Percentiles rank a stretch among this genome's conserved stretches.
phyloP scores from a whole-genome alignment of 495 filamentous ascomycete species.

The Pyrenula aspistea region DNA sequence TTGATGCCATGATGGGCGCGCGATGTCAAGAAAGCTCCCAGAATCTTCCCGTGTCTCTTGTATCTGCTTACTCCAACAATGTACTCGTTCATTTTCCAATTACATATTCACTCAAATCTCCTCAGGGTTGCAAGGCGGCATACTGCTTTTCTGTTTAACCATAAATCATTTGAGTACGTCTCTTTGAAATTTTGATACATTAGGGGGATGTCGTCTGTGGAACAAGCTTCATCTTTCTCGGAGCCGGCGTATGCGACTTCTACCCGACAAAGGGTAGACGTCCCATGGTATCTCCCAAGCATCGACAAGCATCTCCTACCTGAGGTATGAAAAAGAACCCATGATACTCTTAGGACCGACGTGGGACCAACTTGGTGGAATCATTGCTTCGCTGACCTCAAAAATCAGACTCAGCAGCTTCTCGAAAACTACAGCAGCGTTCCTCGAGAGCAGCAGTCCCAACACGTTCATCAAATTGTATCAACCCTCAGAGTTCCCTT shows the following conservation, averaged over 20 bases:
- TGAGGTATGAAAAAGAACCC: conserved; percentile 1
- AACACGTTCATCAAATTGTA: conserved; percentile 4
- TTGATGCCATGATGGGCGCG: too few relatives aligned
- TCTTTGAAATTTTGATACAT: too few relatives aligned
- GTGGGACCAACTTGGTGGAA: too few relatives aligned
- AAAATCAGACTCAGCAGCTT: conserved; percentile 8
- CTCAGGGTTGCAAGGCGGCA: too few relatives aligned
- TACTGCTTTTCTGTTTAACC: too few relatives aligned
- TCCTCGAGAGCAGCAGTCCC: conserved; percentile 6
- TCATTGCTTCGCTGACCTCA: conserved; percentile 8
- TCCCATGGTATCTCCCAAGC: conserved; percentile 2
- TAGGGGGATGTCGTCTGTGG: conserved; percentile 1
- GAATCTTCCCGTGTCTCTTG: too few relatives aligned
- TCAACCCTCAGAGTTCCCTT: not conserved
- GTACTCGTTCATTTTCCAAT: too few relatives aligned
- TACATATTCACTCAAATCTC: too few relatives aligned
- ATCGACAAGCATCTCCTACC: conserved; percentile 4
- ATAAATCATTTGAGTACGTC: too few relatives aligned
- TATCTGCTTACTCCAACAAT: too few relatives aligned
- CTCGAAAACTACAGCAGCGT: conserved; percentile 15
- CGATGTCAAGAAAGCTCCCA: too few relatives aligned
- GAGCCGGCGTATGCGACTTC: conserved; percentile 3
- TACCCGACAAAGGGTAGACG: not conserved
- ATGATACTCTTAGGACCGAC: too few relatives aligned
- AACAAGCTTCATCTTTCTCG: not conserved